Base-by-base conservation (phyloP, 2,329 filamentous ascomycete species). In the Gliomastix tumulicola region DNA sequence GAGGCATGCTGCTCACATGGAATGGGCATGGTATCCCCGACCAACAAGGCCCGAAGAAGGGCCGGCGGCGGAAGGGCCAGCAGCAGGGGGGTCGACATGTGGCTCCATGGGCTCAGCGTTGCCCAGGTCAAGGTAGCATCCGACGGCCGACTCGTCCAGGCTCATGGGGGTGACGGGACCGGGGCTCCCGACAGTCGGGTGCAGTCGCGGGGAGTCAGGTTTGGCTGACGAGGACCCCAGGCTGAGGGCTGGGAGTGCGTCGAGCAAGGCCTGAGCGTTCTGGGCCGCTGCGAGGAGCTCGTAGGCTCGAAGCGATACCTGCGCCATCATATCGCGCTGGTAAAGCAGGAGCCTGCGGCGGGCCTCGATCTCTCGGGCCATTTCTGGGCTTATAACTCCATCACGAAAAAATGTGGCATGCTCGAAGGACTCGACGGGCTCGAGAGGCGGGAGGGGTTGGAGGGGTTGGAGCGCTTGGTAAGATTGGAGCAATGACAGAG, bases 131-230 rank as follows among this genome's bases (percentile, higher is more conserved):
- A 66, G 50, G 25, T 71, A 65, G 21, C 62, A 61, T 27, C 55
- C 54, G 9, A 54, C 55, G 12, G 55, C 49, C 13, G 59, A 51
- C 16, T 64, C n/a, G n/a, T n/a, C 67, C 27, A 81, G 53, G 15
- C 76, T 71, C 65, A 80, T 76, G 2, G 76, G 76, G 2, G 76
- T 80, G 12, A 80, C 74, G 0, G 75, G 74, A 1, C 75, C 75
- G 0, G 75, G 74, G 40, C 74, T 78, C 4, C 74, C 72, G 10
- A 76, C 49, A n/a, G n/a, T n/a, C 1, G 76, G 76, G 30, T 55
- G 52, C 6, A 80, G 56, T 20, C 66, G 56, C 2, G 72, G 72
- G 3, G 69, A 71, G 12, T 50, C 38, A 2, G 76, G 76, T 37
- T 68, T 74, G 32, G 63, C 62, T 9, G 60, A 47, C 12, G 58